phyloP scores from a whole-genome alignment of 495 filamentous ascomycete genomes.

The Aspergillus cristatus region DNA sequence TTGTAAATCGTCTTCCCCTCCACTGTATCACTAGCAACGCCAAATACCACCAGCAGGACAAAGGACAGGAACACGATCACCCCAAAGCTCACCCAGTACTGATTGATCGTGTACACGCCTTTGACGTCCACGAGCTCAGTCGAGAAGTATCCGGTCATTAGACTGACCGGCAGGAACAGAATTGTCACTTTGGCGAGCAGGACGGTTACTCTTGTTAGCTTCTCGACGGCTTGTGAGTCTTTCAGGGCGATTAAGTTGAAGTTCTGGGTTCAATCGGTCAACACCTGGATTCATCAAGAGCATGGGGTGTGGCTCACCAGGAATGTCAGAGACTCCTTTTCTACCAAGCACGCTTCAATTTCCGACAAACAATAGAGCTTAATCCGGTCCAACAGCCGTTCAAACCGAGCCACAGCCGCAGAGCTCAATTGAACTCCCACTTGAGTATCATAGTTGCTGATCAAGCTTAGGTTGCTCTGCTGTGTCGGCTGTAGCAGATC shows the following conservation, averaged over 20 bases:
- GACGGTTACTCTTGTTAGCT: conserved; percentile 69
- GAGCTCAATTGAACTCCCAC: conserved; percentile 53
- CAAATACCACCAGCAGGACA: conserved; percentile 41
- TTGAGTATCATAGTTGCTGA: conserved; percentile 16
- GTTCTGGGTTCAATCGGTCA: conserved; percentile 44
- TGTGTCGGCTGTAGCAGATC: conserved; percentile 22
- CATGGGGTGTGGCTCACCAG: conserved; percentile 39
- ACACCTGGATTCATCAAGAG: background rate
- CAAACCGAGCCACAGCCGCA: conserved; percentile 63
- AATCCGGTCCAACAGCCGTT: conserved; percentile 65
- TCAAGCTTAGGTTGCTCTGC: conserved; percentile 15
- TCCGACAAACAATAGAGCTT: conserved; percentile 72
- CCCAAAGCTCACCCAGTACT: conserved; percentile 68
- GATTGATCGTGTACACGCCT: conserved; percentile 45
- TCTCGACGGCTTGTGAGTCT: conserved; percentile 69
- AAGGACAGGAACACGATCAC: conserved; percentile 59
- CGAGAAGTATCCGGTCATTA: conserved; percentile 81
- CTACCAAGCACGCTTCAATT: conserved; percentile 66
- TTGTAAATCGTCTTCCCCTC: conserved; percentile 43
- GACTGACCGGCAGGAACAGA: conserved; percentile 72
- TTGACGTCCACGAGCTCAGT: conserved; percentile 54
- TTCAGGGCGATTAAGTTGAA: conserved; percentile 84
- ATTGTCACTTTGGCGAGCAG: conserved; percentile 78
- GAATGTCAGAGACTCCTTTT: conserved; percentile 69
- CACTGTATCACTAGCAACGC: conserved; percentile 38